Evolutionary conservation across 169 alveolate species (phyloP).

Genomic region (Plasmodium falciparum): DNA sequence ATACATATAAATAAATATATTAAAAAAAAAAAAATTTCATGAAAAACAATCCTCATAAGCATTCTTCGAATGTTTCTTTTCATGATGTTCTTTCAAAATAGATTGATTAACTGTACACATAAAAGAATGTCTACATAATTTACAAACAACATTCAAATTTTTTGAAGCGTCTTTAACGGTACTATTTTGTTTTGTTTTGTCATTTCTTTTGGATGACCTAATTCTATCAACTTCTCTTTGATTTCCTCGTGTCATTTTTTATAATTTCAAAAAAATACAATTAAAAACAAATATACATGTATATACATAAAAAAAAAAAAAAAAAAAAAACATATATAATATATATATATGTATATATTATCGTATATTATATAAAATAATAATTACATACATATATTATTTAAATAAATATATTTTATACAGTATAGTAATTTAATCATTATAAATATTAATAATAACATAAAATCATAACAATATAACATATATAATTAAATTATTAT

Average conservation of each 20-base stretch:
- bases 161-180: conserved; percentile 84
- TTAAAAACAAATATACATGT: neutral
- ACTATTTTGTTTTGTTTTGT: conserved; percentile 82
- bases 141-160: conserved; percentile 84
- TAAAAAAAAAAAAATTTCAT: neutral
- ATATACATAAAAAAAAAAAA: neutral
- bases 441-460: no score
- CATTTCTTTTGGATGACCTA: conserved; percentile 84
- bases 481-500: no score
- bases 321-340: no score
- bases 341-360: neutral
- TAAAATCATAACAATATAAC: no score
- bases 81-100: conserved; percentile 86
- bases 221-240: conserved; percentile 89
- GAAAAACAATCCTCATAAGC: conserved; percentile 85
- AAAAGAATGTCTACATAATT: conserved; percentile 85
- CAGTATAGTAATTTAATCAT: no score
- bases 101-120: conserved; percentile 88
- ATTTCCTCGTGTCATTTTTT: conserved; percentile 87
- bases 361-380: neutral
- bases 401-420: no score
- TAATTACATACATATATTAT: no score
- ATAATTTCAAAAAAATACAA: neutral
- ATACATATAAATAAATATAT: no score
- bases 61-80: conserved; percentile 85